A percentile compares a stretch with the other conserved stretches of the same genome.
These are phyloP conservation scores for Colletotrichum sansevieriae DNA, from an alignment of 2,329 filamentous ascomycete genomes.

Conservation along the genomic window DNA sequence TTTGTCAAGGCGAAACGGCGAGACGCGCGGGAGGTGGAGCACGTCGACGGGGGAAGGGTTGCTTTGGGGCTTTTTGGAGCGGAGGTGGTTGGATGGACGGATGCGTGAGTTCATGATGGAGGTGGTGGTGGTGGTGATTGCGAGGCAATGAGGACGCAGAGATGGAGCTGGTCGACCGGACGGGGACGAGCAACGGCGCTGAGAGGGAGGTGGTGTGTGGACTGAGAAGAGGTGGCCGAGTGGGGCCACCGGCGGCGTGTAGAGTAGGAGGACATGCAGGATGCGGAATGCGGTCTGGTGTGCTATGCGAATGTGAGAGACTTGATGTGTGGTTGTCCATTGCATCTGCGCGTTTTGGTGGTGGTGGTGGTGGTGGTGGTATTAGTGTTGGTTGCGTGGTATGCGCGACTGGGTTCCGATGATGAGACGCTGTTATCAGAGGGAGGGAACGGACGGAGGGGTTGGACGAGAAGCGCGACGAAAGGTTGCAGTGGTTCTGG, in stretches of 20 bases:
- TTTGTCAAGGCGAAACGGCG: neutral
- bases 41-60: neutral
- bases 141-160: neutral
- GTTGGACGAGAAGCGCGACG: neutral
- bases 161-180: too few species aligned
- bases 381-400: too few species aligned
- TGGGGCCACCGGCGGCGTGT: neutral
- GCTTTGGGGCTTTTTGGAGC: neutral
- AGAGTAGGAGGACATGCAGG: slow-evolving; percentile 23
- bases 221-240: too few species aligned
- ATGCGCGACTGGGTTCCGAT: neutral
- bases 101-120: slow-evolving; percentile 9
- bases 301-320: slow-evolving; percentile 37
- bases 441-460: neutral
- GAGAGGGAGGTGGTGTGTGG: too few species aligned
- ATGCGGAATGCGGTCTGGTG: slow-evolving; percentile 40
- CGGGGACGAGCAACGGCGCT: too few species aligned
- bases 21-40: neutral
- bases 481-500: neutral
- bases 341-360: neutral
- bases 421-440: slow-evolving; percentile 41
- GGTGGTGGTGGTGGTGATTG: slow-evolving; percentile 17
- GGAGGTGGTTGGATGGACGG: slow-evolving; percentile 6
- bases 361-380: slow-evolving; percentile 20
- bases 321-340: slow-evolving; percentile 15